phyloP scores from a whole-genome alignment of 495 filamentous ascomycete species.

The Penicillium daleae region DNA sequence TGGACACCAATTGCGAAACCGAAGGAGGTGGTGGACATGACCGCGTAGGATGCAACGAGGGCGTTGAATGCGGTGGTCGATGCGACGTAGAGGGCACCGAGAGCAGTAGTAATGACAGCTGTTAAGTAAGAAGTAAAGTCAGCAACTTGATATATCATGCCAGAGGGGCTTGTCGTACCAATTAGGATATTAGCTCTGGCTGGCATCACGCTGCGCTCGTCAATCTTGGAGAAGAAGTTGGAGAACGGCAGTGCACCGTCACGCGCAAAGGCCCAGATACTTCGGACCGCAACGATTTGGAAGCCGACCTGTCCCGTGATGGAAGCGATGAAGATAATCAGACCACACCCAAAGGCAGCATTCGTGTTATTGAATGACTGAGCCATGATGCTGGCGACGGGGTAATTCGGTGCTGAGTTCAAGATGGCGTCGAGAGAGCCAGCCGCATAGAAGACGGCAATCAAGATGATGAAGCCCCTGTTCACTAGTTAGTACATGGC shows the following conservation, averaged over 20 bases:
- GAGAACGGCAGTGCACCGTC: constrained; percentile 64
- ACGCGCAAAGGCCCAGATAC: constrained; percentile 60
- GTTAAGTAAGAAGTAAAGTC: background rate
- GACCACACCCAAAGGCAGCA: constrained; percentile 9
- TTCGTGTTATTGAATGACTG: constrained; percentile 7
- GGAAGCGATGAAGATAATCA: constrained; percentile 45
- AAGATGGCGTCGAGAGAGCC: constrained; percentile 12
- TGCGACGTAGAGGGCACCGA: constrained; percentile 16
- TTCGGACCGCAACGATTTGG: constrained; percentile 54
- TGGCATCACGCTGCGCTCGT: constrained; percentile 13
- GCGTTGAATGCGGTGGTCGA: constrained; percentile 13
- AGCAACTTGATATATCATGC: background rate
- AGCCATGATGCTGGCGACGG: constrained; percentile 13
- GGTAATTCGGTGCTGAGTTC: constrained; percentile 11
- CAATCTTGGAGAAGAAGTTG: constrained; percentile 44
- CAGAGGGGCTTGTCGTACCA: background rate
- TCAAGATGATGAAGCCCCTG: constrained; percentile 52
- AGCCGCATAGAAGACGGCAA: constrained; percentile 15
- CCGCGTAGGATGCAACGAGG: constrained; percentile 15
- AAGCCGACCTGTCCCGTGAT: constrained; percentile 6
- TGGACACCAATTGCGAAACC: constrained; percentile 14
- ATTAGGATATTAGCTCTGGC: constrained; percentile 12
- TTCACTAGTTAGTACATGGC: background rate
- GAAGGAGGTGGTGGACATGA: constrained; percentile 15
- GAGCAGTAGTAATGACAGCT: constrained; percentile 5